Conservation (phyloP, 2,329 filamentous ascomycete species). For the Trichoderma oligosporum region DNA sequence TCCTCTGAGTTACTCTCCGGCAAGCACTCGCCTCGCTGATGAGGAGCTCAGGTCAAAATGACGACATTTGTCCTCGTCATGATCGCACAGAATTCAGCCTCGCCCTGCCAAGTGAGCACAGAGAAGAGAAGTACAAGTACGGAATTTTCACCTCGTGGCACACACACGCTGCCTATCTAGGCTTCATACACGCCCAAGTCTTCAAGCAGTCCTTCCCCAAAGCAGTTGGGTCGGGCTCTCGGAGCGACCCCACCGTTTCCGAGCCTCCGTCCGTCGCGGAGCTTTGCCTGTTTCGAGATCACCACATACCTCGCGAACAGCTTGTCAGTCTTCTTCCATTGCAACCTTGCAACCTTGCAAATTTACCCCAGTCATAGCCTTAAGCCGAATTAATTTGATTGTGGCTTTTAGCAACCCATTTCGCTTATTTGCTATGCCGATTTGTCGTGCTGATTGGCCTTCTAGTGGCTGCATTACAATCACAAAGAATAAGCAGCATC, state of each 20-base stretch:
- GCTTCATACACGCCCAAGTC: background rate
- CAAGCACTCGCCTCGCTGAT: background rate
- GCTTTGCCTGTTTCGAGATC: conserved; percentile 18
- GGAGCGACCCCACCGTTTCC: conserved; percentile 20
- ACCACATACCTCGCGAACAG: conserved; percentile 13
- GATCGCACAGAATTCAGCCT: conserved; percentile 11
- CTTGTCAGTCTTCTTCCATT: conserved; percentile 13
- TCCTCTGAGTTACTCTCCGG: background rate
- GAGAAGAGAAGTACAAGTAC: background rate
- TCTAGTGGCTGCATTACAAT: background rate
- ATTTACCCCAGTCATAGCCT: background rate
- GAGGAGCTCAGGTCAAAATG: background rate
- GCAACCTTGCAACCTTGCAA: background rate
- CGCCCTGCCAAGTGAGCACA: background rate
- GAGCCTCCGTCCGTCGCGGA: conserved; percentile 18
- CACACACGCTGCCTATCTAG: conserved; percentile 12
- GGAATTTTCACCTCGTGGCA: conserved; percentile 17
- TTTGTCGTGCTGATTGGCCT: conserved; percentile 11
- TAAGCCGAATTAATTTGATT: background rate
- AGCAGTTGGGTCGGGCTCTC: conserved; percentile 6
- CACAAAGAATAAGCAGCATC: background rate
- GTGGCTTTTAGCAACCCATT: conserved; percentile 19
- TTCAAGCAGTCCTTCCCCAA: conserved; percentile 10
- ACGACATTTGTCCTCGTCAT: background rate
- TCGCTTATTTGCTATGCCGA: conserved; percentile 18